Conservation (phyloP, 208 protist genomes). For the Sergeia podlipaevii region DNA sequence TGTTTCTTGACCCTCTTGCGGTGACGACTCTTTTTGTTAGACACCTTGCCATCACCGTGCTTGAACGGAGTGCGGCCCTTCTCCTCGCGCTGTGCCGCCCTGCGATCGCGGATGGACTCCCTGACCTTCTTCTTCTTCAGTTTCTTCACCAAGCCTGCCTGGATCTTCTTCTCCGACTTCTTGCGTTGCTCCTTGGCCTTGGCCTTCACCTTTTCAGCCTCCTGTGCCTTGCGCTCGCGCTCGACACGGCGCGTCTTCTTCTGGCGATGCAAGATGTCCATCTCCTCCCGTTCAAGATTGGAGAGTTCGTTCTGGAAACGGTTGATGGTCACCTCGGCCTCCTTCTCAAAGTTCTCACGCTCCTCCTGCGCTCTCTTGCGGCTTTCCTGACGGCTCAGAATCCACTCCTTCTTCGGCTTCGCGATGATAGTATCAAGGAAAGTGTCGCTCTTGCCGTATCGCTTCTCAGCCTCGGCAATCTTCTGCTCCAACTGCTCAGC, state of each 20-base stretch:
- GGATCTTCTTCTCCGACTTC: constrained; percentile 77
- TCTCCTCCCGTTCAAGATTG: constrained; percentile 64
- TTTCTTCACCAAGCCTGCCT: constrained; percentile 81
- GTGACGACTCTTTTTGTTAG: constrained; percentile 76
- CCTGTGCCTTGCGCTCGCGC: constrained; percentile 48
- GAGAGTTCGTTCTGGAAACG: constrained; percentile 81
- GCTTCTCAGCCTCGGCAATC: constrained; percentile 76
- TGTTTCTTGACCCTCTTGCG: constrained; percentile 59
- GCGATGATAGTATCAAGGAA: constrained; percentile 25
- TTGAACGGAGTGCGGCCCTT: constrained; percentile 52
- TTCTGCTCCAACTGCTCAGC: constrained; percentile 72
- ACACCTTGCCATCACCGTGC: constrained; percentile 44
- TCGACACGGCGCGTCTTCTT: constrained; percentile 35
- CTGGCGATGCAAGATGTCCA: constrained; percentile 44
- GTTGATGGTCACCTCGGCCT: constrained; percentile 82
- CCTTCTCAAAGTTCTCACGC: constrained; percentile 71
- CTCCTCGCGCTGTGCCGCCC: constrained; percentile 57
- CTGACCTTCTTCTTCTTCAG: constrained; percentile 84
- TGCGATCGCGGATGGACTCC: constrained; percentile 53
- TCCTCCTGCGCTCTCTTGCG: constrained; percentile 27
- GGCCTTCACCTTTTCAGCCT: constrained; percentile 53
- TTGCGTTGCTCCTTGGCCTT: constrained; percentile 44
- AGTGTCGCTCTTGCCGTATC: constrained; percentile 27
- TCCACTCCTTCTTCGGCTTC: constrained; percentile 64
- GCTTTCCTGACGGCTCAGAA: constrained; percentile 60